phyloP scores from a whole-genome alignment of 352 stramenopile genomes.

The Phytophthora europaea region DNA sequence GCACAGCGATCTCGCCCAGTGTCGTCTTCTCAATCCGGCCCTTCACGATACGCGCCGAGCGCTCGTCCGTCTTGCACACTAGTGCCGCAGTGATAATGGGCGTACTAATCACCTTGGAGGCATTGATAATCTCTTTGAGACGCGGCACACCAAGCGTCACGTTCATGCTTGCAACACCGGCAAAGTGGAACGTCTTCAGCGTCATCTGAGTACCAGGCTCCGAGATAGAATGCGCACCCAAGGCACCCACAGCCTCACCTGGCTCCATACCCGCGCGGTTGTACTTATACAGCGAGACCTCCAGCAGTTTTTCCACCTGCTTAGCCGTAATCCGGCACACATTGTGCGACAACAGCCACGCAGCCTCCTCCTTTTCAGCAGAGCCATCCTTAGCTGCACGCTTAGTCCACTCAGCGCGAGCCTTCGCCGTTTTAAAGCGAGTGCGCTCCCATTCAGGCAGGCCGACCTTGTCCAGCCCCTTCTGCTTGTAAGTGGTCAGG shows the following conservation, averaged over 20 bases:
- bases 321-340: slow-evolving; percentile 90
- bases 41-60: slow-evolving; percentile 98
- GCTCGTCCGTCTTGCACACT: slow-evolving; percentile 97
- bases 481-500: slow-evolving; percentile 69
- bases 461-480: slow-evolving; percentile 72
- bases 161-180: slow-evolving; percentile 99
- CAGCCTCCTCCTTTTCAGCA: slow-evolving; percentile 75
- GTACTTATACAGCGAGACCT: slow-evolving; percentile 88
- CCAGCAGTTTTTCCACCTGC: slow-evolving; percentile 84
- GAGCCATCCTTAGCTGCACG: slow-evolving; percentile 60
- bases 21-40: slow-evolving; percentile 99
- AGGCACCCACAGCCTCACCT: slow-evolving; percentile 97
- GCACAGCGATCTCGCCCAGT: slow-evolving; percentile 95
- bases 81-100: slow-evolving; percentile 99
- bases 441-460: slow-evolving; percentile 62
- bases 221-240: slow-evolving; percentile 97
- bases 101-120: slow-evolving; percentile 98
- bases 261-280: slow-evolving; percentile 92
- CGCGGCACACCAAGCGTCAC: slow-evolving; percentile 99
- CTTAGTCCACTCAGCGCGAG: slow-evolving; percentile 64
- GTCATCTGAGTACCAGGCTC: slow-evolving; percentile 98
- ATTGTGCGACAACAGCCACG: slow-evolving; percentile 91
- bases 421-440: slow-evolving; percentile 65
- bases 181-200: slow-evolving; percentile 99
- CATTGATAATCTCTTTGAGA: slow-evolving; percentile 98